A percentile compares a stretch with the other conserved stretches of the same genome.
These are phyloP conservation scores for Gossypium arboreum DNA, from an alignment of 345 rosid genomes.

Conservation along the genomic window DNA sequence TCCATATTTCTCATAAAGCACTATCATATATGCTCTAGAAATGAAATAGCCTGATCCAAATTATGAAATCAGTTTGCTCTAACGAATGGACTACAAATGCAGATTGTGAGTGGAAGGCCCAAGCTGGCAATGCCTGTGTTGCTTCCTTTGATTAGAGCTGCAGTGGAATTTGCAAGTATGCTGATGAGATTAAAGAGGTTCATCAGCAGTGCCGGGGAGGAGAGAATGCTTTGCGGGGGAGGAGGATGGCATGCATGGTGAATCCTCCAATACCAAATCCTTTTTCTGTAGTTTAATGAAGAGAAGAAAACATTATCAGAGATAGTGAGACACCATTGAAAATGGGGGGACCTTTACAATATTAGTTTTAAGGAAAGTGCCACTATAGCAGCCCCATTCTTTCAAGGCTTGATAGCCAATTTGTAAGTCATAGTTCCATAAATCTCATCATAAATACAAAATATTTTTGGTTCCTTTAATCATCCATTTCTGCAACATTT, in stretches of 20 bases:
- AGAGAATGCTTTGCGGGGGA: slow-evolving; percentile 74
- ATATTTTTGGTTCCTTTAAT: slow-evolving; percentile 9
- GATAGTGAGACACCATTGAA: slow-evolving; percentile 17
- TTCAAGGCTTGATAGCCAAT: slow-evolving; percentile 40
- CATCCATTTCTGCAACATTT: not conserved
- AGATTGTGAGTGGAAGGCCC: slow-evolving; percentile 98
- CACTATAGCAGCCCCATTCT: slow-evolving; percentile 28
- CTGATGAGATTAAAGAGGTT: slow-evolving; percentile 81
- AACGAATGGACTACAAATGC: slow-evolving; percentile 6
- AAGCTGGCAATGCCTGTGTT: slow-evolving; percentile 87
- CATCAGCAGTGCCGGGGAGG: slow-evolving; percentile 91
- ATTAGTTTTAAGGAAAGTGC: slow-evolving; percentile 29
- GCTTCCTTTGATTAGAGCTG: slow-evolving; percentile 97
- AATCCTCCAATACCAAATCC: not conserved
- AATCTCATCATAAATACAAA: slow-evolving; percentile 26
- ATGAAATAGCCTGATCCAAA: not conserved
- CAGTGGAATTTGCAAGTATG: slow-evolving; percentile 94
- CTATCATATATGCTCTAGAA: not conserved
- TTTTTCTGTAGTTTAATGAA: slow-evolving; percentile 16
- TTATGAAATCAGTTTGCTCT: slow-evolving; percentile 8
- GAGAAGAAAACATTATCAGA: slow-evolving; percentile 22
- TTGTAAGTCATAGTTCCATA: slow-evolving; percentile 37
- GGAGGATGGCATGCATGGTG: slow-evolving; percentile 21
- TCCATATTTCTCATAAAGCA: slow-evolving; percentile 1
- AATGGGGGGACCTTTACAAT: slow-evolving; percentile 26